Evolutionary conservation across 139 green algal species (phyloP), one percentile per base, ranked within the genome.

Genomic region (Pedinophyceae sp.): DNA sequence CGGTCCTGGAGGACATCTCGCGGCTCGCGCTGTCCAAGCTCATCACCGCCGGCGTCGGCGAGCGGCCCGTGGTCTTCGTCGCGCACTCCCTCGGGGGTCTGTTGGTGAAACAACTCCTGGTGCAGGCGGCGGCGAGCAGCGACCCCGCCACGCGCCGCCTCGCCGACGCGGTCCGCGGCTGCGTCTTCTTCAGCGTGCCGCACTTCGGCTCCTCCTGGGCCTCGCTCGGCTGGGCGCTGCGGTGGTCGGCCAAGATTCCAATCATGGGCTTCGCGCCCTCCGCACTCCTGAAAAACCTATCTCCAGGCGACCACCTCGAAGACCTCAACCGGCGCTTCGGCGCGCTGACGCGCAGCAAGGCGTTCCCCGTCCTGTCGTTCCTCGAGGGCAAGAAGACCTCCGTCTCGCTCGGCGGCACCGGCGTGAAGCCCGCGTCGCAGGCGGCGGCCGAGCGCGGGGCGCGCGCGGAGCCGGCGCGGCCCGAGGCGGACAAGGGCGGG

Each of bases 51-150:
- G 67, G 67, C 3, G 67, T 75, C n/a, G 67, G 67, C 39, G 45
- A 71, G 30, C 50, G 67, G 43, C 67, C 67, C 4, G 48, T 77
- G 15, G 43, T 75, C 22, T 75, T 75, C 48, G 67, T 75, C 16
- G 66, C 66, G 24, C 67, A 75, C 67, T 59, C 27, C 34, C 77
- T 75, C 62, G 67, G 67, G 16, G 67, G 67, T 10, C 60, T 75
- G 20, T 24, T 76, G 4, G 41, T 56, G n/a, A 75, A 75, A 60
- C 58, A 75, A 30, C 74, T 75, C 40, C 58, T 75, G 22, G 39
- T 48, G 5, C 20, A 45, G 4, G 62, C 54, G 1, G 23, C 17
- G 17, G 22, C 25, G 13, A n/a, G n/a, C n/a, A n/a, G n/a, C n/a
- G 57, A 72, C 26, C 52, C 63, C 15, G 7, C 27, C 22, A 62